Evolutionary conservation across 1,139 yeast species (phyloP), one percentile per base, ranked within the genome.

Genomic region (Nadsonia commutata): DNA sequence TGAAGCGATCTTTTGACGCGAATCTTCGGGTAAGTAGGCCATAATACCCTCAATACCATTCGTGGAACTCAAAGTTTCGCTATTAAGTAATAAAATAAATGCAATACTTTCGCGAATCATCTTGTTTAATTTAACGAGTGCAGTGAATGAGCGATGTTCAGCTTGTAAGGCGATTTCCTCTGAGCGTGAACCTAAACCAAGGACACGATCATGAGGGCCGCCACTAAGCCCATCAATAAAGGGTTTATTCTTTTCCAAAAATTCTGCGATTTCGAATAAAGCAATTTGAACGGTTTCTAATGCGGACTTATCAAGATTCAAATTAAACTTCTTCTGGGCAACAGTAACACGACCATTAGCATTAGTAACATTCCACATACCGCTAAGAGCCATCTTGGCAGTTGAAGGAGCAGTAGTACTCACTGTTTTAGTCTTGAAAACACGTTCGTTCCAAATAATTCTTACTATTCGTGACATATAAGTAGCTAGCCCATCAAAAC

Each of bases 51-150:
- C 76, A 64, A 72, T 61, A 33, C 64, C 65, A 44, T 66, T 68
- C 11, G 57, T 44, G 18, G 59, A 52, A 31, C 49, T 50, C n/a
- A 52, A 47, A 36, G 80, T 74, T 57, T 88, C 96, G 53, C 85
- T 94, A 48, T 80, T 71, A 48, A 90, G 66, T 13, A 93, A 81
- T 64, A 81, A 73, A 50, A 93, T 66, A 59, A 90, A 90, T 1
- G 96, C 84, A 40, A 90, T 68, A 0, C 95, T 95, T 61, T 90
- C 97, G 52, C 85, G 83, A 63, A 85, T 78, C 5, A 88, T 79
- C 49, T 73, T 76, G 47, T 88, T 72, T 6, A 90, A 74, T 52
- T 80, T 79, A 40, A 84, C 69, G 39, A 93, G 67, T 0, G 96
- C 77, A 23, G 80, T 78, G 52, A 90, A 75, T 8, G 95, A 95